These are phyloP conservation scores for Klebsormidium nitens DNA, from an alignment of 139 green algal genomes.

Conservation along the genomic window DNA sequence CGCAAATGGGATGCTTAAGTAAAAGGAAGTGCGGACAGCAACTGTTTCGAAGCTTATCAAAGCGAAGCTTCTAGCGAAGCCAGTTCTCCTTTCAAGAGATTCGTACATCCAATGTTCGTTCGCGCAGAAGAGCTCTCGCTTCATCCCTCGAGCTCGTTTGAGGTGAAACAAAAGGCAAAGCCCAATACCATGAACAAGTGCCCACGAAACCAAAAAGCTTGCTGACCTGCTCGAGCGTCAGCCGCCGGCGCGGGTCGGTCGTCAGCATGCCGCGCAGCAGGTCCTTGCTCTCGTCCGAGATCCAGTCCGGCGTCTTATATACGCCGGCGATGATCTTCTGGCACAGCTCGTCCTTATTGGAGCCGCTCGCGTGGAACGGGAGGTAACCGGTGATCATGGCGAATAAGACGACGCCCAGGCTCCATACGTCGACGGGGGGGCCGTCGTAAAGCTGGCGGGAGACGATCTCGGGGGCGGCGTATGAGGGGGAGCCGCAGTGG, in stretches of 20 bases:
- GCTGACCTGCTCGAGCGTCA: slow-evolving; percentile 42
- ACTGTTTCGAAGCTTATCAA: neutral
- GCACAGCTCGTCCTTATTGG: slow-evolving; percentile 61
- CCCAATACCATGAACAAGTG: neutral
- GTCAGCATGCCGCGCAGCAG: slow-evolving; percentile 63
- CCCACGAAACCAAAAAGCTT: neutral
- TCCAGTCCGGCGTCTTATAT: slow-evolving; percentile 54
- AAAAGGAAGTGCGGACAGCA: too few species aligned
- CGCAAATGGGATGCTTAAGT: too few species aligned
- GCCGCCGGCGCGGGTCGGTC: slow-evolving; percentile 58
- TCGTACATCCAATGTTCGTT: too few species aligned
- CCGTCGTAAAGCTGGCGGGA: slow-evolving; percentile 45
- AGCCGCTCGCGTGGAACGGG: slow-evolving; percentile 19
- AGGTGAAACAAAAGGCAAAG: slow-evolving; percentile 1
- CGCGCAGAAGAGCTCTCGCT: too few species aligned
- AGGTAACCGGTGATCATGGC: slow-evolving; percentile 64
- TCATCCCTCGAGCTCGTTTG: neutral
- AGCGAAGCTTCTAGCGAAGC: too few species aligned
- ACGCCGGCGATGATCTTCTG: slow-evolving; percentile 64
- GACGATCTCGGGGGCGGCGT: slow-evolving; percentile 45
- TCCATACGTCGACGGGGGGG: slow-evolving; percentile 71
- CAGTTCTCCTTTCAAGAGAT: too few species aligned
- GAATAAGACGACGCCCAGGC: slow-evolving; percentile 77
- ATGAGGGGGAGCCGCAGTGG: slow-evolving; percentile 41
- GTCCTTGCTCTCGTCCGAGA: slow-evolving; percentile 44